A percentile compares a stretch with the other conserved stretches of the same genome.
Evolutionary conservation across 2,329 filamentous ascomycete species (phyloP).

Genomic region (Ascochyta viciae-villosae): DNA sequence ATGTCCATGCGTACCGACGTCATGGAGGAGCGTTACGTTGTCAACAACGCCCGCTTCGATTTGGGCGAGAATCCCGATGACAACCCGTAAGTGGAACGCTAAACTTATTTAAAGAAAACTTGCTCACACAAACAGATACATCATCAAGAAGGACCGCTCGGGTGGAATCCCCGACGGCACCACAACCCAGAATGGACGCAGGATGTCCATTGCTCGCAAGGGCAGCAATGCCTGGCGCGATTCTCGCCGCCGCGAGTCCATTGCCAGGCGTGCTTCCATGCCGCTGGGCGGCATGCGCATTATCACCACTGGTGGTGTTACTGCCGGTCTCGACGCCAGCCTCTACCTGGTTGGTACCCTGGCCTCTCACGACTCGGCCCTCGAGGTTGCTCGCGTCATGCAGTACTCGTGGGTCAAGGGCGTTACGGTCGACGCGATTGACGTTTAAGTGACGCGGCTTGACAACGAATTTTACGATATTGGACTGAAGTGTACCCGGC

Average conservation of each 20-base stretch:
- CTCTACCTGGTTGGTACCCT: constrained; percentile 86
- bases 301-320: constrained; percentile 80
- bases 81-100: constrained; percentile 56
- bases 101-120: neutral
- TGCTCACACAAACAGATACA: constrained; percentile 71
- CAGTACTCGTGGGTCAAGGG: constrained; percentile 89
- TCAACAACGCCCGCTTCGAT: constrained; percentile 90
- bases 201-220: constrained; percentile 67
- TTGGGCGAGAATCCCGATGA: constrained; percentile 78
- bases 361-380: constrained; percentile 77
- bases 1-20: constrained; percentile 81
- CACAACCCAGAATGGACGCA: constrained; percentile 46
- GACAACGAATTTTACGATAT: constrained; percentile 35
- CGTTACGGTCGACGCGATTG: constrained; percentile 81
- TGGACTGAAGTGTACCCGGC: constrained; percentile 29
- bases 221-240: constrained; percentile 83
- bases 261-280: constrained; percentile 78
- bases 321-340: constrained; percentile 81
- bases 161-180: constrained; percentile 63
- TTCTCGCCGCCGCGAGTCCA: constrained; percentile 80
- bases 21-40: constrained; percentile 83
- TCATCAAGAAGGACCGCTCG: constrained; percentile 66
- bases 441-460: constrained; percentile 65
- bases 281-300: constrained; percentile 73
- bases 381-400: constrained; percentile 76